These are phyloP conservation scores for Ceratocystis lukuohia DNA, from an alignment of 2,329 filamentous ascomycete species.

Conservation along the genomic window DNA sequence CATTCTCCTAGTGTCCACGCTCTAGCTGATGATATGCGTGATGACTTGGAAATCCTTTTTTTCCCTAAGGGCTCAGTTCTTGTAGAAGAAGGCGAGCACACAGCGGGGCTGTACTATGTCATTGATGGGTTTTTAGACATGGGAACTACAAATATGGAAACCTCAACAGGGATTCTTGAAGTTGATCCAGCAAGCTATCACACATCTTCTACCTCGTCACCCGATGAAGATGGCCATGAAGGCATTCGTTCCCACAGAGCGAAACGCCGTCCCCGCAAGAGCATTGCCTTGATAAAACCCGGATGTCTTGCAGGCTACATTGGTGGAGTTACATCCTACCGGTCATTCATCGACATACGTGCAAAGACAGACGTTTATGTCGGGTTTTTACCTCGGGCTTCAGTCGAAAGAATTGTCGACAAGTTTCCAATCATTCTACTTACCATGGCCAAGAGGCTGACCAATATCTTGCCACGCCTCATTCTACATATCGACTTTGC, in stretches of 20 bases:
- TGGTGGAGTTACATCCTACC: constrained; percentile 83
- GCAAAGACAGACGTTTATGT: constrained; percentile 98
- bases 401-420: constrained; percentile 84
- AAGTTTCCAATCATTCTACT: constrained; percentile 81
- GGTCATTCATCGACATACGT: constrained; percentile 91
- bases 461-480: constrained; percentile 72
- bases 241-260: constrained; percentile 33
- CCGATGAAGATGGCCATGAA: constrained; percentile 6
- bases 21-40: constrained; percentile 65
- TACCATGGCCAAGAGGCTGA: constrained; percentile 91
- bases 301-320: constrained; percentile 90
- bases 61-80: constrained; percentile 90
- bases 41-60: constrained; percentile 93
- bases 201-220: neutral
- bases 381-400: constrained; percentile 74
- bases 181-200: constrained; percentile 18
- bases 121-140: constrained; percentile 95
- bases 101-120: constrained; percentile 92
- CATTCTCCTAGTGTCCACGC: constrained; percentile 51
- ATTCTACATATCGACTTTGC: constrained; percentile 97
- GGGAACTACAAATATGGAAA: constrained; percentile 17
- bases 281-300: constrained; percentile 82
- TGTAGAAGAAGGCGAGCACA: constrained; percentile 93
- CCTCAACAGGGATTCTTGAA: constrained; percentile 14
- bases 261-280: constrained; percentile 41